These are phyloP conservation scores for Stevia rebaudiana DNA, from an alignment of 140 eudicot species.

Conservation along the genomic window DNA sequence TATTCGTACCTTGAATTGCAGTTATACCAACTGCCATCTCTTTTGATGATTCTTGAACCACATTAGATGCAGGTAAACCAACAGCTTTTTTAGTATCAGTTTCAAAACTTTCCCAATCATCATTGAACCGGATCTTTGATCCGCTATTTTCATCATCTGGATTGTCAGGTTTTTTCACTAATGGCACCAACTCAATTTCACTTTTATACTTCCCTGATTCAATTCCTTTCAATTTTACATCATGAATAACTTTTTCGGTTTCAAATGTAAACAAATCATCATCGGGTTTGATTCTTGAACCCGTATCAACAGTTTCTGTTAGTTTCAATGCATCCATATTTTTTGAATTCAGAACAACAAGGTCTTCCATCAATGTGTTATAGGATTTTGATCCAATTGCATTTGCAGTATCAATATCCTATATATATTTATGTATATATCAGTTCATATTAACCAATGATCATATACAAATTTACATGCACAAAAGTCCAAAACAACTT, in stretches of 20 bases:
- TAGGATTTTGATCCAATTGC: conserved; percentile 82
- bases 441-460: not conserved
- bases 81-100: not conserved
- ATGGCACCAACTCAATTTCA: conserved; percentile 22
- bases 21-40: conserved; percentile 38
- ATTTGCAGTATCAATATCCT: conserved; percentile 63
- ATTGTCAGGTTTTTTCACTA: conserved; percentile 3
- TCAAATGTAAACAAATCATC: conserved; percentile 29
- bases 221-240: conserved; percentile 17
- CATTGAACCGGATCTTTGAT: not conserved
- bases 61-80: conserved; percentile 12
- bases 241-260: conserved; percentile 16
- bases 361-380: conserved; percentile 71
- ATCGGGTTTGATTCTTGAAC: conserved; percentile 2
- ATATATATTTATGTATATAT: conserved; percentile 23
- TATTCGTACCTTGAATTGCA: conserved; percentile 45
- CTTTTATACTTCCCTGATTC: conserved; percentile 23
- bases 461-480: conserved; percentile 1
- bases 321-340: conserved; percentile 45
- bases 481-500: conserved; percentile 11
- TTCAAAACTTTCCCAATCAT: conserved; percentile 7
- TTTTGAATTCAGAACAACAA: conserved; percentile 55
- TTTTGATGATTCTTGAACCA: conserved; percentile 31
- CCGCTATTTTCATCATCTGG: not conserved
- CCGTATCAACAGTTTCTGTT: conserved; percentile 29